phyloP scores from a whole-genome alignment of 2,329 filamentous ascomycete species.

The Fusarium chuoi region DNA sequence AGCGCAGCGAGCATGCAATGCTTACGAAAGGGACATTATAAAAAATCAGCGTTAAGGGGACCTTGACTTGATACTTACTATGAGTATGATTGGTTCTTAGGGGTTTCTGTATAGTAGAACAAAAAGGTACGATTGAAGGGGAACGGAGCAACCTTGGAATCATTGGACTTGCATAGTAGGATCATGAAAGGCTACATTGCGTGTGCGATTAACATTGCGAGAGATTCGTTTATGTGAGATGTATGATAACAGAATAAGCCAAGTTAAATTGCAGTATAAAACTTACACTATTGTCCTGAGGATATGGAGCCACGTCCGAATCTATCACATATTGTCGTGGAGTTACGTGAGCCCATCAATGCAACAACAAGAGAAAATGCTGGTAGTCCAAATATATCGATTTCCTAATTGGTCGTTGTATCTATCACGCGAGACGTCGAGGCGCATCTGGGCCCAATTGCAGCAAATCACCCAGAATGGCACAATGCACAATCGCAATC shows the following conservation, averaged over 20 bases:
- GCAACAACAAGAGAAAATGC: background rate
- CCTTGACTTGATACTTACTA: constrained; percentile 20
- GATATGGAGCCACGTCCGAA: background rate
- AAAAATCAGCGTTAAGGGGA: constrained; percentile 20
- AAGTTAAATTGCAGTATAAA: background rate
- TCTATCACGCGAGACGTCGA: background rate
- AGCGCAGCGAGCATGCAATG: constrained; percentile 30
- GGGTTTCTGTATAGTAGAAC: constrained; percentile 40
- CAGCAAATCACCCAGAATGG: background rate
- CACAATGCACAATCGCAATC: constrained; percentile 28
- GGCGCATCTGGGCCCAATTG: background rate
- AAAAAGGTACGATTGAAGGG: constrained; percentile 12
- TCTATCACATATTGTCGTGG: background rate
- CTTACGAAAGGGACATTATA: constrained; percentile 31
- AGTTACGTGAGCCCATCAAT: background rate
- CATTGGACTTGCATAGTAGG: constrained; percentile 25
- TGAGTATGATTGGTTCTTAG: constrained; percentile 9
- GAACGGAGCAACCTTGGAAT: constrained; percentile 16
- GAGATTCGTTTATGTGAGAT: background rate
- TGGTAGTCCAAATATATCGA: background rate
- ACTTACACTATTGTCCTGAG: background rate
- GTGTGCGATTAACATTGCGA: background rate
- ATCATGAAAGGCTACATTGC: constrained; percentile 21
- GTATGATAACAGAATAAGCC: background rate
- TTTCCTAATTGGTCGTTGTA: background rate